A percentile compares a stretch with the other conserved stretches of the same genome.
Evolutionary conservation across 176 grass and related monocot species (phyloP).

Genomic region (Carex kokanica): DNA sequence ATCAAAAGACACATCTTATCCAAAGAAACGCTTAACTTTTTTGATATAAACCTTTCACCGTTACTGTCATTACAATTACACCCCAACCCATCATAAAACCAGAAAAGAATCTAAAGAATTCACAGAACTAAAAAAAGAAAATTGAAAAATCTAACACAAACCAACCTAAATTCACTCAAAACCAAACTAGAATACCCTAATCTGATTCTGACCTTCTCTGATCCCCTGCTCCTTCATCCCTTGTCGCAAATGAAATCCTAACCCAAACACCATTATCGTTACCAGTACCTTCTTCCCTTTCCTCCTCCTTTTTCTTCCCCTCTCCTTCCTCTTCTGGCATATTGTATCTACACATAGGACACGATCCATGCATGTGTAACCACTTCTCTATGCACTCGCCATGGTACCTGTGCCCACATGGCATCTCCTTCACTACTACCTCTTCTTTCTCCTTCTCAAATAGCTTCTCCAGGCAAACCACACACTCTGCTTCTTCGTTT

Average conservation of each 20-base stretch:
- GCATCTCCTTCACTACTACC: constrained; percentile 40
- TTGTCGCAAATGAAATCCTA: constrained; percentile 1
- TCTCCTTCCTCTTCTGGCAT: constrained; percentile 32
- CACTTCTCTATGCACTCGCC: constrained; percentile 43
- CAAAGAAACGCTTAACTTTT: background rate
- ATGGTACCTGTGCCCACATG: constrained; percentile 48
- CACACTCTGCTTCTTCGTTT: constrained; percentile 20
- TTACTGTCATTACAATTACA: background rate
- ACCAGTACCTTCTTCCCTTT: background rate
- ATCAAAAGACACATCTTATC: background rate
- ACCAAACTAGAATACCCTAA: constrained; percentile 13
- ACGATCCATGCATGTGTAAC: constrained; percentile 39
- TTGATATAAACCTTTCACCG: background rate
- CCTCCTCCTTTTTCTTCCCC: constrained; percentile 18
- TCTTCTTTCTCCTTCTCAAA: constrained; percentile 15
- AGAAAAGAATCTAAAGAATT: constrained; percentile 23
- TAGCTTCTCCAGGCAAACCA: constrained; percentile 38
- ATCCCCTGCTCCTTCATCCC: constrained; percentile 32
- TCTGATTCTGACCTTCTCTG: constrained; percentile 43
- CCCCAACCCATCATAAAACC: background rate
- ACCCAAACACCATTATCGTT: constrained; percentile 16
- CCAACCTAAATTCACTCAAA: background rate
- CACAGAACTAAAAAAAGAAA: background rate
- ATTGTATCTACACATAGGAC: constrained; percentile 40
- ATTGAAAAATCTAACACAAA: background rate